Evolutionary conservation across 495 filamentous ascomycete species (phyloP).

Genomic region (Aspergillus haitiensis): DNA sequence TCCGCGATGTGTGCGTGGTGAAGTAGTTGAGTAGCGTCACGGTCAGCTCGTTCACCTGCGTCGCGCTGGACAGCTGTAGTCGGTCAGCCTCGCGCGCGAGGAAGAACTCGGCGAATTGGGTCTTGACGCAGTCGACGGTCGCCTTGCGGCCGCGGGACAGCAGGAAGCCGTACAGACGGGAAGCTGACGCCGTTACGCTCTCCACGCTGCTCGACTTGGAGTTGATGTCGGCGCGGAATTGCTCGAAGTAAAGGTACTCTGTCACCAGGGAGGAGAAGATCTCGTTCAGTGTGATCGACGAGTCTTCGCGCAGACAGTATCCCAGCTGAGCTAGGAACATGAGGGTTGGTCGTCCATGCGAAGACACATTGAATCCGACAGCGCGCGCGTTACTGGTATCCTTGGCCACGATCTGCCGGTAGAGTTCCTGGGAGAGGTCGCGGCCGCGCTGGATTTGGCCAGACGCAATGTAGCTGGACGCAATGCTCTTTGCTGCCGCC

Average conservation of each 20-base stretch:
- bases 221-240: slow-evolving; percentile 31
- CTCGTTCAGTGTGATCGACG: slow-evolving; percentile 35
- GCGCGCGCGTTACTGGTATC: slow-evolving; percentile 22
- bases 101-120: slow-evolving; percentile 33
- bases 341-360: slow-evolving; percentile 36
- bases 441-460: slow-evolving; percentile 33
- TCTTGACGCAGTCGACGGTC: slow-evolving; percentile 26
- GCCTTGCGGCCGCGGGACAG: slow-evolving; percentile 26
- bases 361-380: slow-evolving; percentile 27
- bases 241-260: slow-evolving; percentile 42
- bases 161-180: slow-evolving; percentile 37
- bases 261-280: slow-evolving; percentile 38
- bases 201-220: slow-evolving; percentile 36
- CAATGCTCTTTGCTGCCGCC: slow-evolving; percentile 35
- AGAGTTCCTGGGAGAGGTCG: slow-evolving; percentile 37
- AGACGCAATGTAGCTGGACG: slow-evolving; percentile 34
- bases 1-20: slow-evolving; percentile 31
- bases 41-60: slow-evolving; percentile 33
- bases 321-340: slow-evolving; percentile 42
- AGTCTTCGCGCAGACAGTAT: slow-evolving; percentile 32
- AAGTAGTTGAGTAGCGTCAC: slow-evolving; percentile 35
- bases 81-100: slow-evolving; percentile 31
- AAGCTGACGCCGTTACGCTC: slow-evolving; percentile 26
- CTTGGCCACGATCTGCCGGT: slow-evolving; percentile 34
- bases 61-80: slow-evolving; percentile 26